Evolutionary conservation across 2,329 filamentous ascomycete species (phyloP).

Genomic region (Neofusicoccum sp.): DNA sequence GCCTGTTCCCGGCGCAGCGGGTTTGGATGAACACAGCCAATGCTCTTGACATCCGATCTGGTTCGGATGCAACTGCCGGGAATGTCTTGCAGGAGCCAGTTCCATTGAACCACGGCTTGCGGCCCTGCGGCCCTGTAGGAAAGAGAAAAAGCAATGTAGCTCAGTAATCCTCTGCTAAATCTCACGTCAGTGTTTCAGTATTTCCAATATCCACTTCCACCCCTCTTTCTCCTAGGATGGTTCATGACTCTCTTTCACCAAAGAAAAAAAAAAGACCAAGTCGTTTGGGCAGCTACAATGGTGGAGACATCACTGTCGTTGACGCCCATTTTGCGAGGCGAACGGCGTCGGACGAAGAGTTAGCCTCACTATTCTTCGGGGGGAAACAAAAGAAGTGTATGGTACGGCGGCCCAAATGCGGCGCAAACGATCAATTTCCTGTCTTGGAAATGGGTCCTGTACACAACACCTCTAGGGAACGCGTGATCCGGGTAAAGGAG

Average conservation of each 20-base stretch:
- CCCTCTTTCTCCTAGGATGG: not conserved
- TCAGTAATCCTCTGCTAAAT: not conserved
- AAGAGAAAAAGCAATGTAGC: slow-evolving; percentile 6
- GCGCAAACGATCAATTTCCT: too few species aligned
- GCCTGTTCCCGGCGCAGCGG: not conserved
- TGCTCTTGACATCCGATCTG: not conserved
- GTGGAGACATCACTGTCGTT: not conserved
- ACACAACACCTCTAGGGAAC: not conserved
- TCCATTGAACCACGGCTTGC: not conserved
- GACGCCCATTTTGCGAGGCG: slow-evolving; percentile 6
- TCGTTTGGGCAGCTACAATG: not conserved
- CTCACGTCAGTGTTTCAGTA: not conserved
- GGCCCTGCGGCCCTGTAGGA: slow-evolving; percentile 4
- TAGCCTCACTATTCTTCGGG: slow-evolving; percentile 1
- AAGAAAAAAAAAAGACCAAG: not conserved
- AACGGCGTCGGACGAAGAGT: not conserved
- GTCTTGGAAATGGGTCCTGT: too few species aligned
- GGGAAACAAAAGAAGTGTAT: not conserved
- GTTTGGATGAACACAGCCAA: not conserved
- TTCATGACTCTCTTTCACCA: not conserved
- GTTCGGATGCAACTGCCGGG: not conserved
- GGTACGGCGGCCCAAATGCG: not conserved
- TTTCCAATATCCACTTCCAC: not conserved
- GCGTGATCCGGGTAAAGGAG: not conserved
- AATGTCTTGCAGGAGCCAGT: not conserved